Conservation (phyloP, 371 early-diverging fungal genomes). For the Syncephalis fuscata region DNA sequence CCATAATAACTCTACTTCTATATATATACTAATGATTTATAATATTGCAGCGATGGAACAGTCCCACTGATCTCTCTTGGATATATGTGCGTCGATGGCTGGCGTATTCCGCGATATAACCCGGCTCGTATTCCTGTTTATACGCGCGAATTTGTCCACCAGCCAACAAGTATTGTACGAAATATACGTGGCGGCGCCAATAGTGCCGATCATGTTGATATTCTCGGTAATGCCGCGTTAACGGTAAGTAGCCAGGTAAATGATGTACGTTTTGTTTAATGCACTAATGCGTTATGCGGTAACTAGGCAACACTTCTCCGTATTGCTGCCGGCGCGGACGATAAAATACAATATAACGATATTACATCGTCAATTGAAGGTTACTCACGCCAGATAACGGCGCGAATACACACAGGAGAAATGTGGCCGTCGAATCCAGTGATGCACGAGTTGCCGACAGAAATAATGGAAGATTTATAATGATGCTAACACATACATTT, state of each 20-base stretch:
- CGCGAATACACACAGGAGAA: no score
- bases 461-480: no score
- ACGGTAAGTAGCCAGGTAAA: constrained; percentile 12
- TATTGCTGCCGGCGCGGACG: no score
- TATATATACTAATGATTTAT: neutral
- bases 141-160: constrained; percentile 61
- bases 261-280: neutral
- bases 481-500: no score
- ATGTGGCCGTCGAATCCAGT: no score
- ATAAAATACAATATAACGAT: no score
- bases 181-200: constrained; percentile 69
- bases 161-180: constrained; percentile 22
- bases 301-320: no score
- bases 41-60: constrained; percentile 77
- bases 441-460: no score
- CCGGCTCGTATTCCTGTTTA: constrained; percentile 60
- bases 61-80: constrained; percentile 80
- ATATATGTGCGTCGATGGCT: constrained; percentile 85
- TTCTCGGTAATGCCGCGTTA: constrained; percentile 56
- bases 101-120: constrained; percentile 72
- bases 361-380: no score
- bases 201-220: constrained; percentile 82
- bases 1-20: neutral
- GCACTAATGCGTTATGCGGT: neutral
- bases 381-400: no score